These are phyloP conservation scores for Saccharomycopsis sp. DNA, from an alignment of 805 yeast genomes.

Conservation along the genomic window DNA sequence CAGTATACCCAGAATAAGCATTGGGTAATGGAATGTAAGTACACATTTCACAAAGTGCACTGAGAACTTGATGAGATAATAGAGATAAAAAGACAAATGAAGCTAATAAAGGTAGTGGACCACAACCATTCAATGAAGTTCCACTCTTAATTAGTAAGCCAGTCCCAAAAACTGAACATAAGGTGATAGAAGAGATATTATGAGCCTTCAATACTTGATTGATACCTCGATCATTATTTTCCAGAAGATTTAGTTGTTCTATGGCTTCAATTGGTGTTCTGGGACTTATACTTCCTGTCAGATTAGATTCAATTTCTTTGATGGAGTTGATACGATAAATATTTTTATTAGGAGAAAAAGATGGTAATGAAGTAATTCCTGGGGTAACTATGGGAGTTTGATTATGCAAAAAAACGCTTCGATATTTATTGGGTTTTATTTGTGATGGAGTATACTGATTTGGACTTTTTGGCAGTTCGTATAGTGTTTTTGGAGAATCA, in stretches of 20 bases:
- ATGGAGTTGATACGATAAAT: background rate
- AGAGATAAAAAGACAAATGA: slow-evolving; percentile 32
- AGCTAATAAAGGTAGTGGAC: slow-evolving; percentile 59
- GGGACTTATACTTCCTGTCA: too few species aligned
- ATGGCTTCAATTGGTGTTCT: background rate
- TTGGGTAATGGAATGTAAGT: slow-evolving; percentile 61
- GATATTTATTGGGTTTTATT: too few species aligned
- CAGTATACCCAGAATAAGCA: slow-evolving; percentile 51
- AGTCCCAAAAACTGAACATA: slow-evolving; percentile 42
- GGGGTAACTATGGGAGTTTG: slow-evolving; percentile 7
- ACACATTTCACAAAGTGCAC: slow-evolving; percentile 66
- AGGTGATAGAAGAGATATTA: slow-evolving; percentile 15
- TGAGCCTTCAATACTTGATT: slow-evolving; percentile 13
- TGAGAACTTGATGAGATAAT: slow-evolving; percentile 13
- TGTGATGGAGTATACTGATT: too few species aligned
- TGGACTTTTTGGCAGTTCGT: too few species aligned
- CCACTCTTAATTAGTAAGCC: slow-evolving; percentile 75
- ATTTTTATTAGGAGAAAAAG: background rate
- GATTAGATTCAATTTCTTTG: background rate
- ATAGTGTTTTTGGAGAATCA: too few species aligned
- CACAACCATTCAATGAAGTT: slow-evolving; percentile 48
- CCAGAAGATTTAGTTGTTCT: background rate
- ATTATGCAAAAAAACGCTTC: too few species aligned
- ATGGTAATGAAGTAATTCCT: slow-evolving; percentile 1
- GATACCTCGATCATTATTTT: too few species aligned